A percentile compares a stretch with the other conserved stretches of the same genome.
Evolutionary conservation across 352 stramenopile species (phyloP).

Genomic region (Phytophthora citrophthora): DNA sequence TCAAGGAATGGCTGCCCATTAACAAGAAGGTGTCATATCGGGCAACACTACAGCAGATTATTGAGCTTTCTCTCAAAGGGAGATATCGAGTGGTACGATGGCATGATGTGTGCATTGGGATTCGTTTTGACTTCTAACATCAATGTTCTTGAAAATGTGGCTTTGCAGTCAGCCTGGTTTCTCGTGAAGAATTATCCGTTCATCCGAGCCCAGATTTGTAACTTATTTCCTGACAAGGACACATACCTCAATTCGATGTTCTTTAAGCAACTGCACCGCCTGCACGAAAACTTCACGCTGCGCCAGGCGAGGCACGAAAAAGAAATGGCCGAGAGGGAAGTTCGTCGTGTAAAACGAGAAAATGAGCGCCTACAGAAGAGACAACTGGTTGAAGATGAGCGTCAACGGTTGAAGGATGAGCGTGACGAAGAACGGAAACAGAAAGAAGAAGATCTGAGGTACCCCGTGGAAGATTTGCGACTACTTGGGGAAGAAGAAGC

Average conservation of each 20-base stretch:
- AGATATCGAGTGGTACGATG: constrained; percentile 76
- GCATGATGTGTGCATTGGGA: not conserved
- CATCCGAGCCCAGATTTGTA: constrained; percentile 79
- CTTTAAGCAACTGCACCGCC: constrained; percentile 81
- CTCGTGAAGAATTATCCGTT: constrained; percentile 87
- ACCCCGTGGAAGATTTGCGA: constrained; percentile 75
- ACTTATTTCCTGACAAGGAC: constrained; percentile 79
- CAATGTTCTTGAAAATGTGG: constrained; percentile 7
- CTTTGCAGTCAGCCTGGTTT: constrained; percentile 76
- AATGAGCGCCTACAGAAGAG: constrained; percentile 58
- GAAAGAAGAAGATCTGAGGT: constrained; percentile 69
- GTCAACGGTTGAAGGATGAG: constrained; percentile 53
- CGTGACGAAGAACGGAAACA: constrained; percentile 69
- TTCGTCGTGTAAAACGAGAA: constrained; percentile 63
- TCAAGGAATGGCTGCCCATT: constrained; percentile 87
- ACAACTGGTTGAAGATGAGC: constrained; percentile 54
- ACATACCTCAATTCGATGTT: constrained; percentile 86
- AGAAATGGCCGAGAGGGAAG: constrained; percentile 66
- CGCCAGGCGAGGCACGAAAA: constrained; percentile 64
- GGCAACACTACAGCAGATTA: constrained; percentile 82
- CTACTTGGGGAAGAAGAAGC: constrained; percentile 54
- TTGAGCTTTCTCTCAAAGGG: constrained; percentile 73
- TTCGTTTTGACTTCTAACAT: constrained; percentile 35
- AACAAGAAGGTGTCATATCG: constrained; percentile 89
- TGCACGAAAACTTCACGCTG: constrained; percentile 69